Percentiles rank a stretch among this genome's conserved stretches.
Conservation (phyloP, 2,329 filamentous ascomycete species). For the Fusarium foetens region DNA sequence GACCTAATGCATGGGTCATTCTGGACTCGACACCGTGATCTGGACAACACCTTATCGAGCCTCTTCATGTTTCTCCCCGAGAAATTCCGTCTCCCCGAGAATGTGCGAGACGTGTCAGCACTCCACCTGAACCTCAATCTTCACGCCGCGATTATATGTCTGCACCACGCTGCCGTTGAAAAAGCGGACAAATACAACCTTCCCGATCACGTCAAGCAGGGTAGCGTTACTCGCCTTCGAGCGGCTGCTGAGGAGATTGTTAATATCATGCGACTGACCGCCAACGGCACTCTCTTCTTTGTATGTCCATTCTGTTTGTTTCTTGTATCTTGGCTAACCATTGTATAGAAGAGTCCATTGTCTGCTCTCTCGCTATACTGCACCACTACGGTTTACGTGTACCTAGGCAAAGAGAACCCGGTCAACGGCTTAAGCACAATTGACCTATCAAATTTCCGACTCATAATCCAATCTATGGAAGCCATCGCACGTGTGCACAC, state of each 20-base stretch:
- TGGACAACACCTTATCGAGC: constrained; percentile 84
- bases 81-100: constrained; percentile 75
- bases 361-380: constrained; percentile 84
- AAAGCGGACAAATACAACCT: constrained; percentile 79
- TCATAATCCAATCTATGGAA: constrained; percentile 82
- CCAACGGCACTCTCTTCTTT: constrained; percentile 72
- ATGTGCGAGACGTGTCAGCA: constrained; percentile 75
- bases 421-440: constrained; percentile 65
- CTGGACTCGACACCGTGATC: constrained; percentile 84
- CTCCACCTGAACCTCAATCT: constrained; percentile 89
- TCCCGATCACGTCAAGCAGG: constrained; percentile 70
- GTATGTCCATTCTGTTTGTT: constrained; percentile 59
- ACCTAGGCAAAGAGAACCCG: constrained; percentile 76
- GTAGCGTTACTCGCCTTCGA: constrained; percentile 78
- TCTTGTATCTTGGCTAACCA: not conserved
- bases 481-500: constrained; percentile 77
- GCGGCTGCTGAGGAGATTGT: constrained; percentile 87
- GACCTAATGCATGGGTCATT: constrained; percentile 80
- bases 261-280: constrained; percentile 82
- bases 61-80: constrained; percentile 83
- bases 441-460: constrained; percentile 69
- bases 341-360: constrained; percentile 48
- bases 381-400: constrained; percentile 83
- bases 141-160: constrained; percentile 86
- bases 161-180: constrained; percentile 89